Conservation (phyloP, 306 rosid species). For the Citrullus mucosospermus region DNA sequence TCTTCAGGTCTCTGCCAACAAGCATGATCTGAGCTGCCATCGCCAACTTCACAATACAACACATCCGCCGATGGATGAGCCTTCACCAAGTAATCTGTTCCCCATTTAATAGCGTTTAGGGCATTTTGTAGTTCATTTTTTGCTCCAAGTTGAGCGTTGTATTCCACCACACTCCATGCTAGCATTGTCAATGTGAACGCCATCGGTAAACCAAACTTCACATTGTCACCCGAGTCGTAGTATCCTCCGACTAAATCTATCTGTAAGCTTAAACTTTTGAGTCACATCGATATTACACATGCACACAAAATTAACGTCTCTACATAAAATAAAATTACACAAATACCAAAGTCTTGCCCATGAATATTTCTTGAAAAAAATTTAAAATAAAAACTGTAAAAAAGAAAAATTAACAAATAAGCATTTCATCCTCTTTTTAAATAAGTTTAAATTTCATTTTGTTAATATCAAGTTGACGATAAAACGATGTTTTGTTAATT, state of each 20-base stretch:
- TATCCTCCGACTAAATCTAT: constrained; percentile 52
- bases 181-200: constrained; percentile 55
- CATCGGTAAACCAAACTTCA: constrained; percentile 54
- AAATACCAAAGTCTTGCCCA: too few species aligned
- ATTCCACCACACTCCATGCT: constrained; percentile 55
- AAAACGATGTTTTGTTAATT: too few species aligned
- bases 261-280: constrained; percentile 1
- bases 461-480: too few species aligned
- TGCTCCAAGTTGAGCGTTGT: constrained; percentile 2
- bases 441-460: too few species aligned
- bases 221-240: constrained; percentile 63
- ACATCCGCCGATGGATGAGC: constrained; percentile 31
- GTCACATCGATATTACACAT: neutral
- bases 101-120: constrained; percentile 45
- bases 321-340: neutral
- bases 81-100: constrained; percentile 43
- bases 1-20: constrained; percentile 73
- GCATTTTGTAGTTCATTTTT: constrained; percentile 26
- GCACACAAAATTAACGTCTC: neutral
- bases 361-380: too few species aligned
- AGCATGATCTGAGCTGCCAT: constrained; percentile 32
- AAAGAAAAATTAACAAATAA: too few species aligned
- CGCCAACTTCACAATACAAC: constrained; percentile 43
- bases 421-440: too few species aligned
- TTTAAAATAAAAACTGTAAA: too few species aligned